A percentile compares a stretch with the other conserved stretches of the same genome.
Conservation (phyloP, 2,329 filamentous ascomycete genomes). For the Colletotrichum noveboracense region DNA sequence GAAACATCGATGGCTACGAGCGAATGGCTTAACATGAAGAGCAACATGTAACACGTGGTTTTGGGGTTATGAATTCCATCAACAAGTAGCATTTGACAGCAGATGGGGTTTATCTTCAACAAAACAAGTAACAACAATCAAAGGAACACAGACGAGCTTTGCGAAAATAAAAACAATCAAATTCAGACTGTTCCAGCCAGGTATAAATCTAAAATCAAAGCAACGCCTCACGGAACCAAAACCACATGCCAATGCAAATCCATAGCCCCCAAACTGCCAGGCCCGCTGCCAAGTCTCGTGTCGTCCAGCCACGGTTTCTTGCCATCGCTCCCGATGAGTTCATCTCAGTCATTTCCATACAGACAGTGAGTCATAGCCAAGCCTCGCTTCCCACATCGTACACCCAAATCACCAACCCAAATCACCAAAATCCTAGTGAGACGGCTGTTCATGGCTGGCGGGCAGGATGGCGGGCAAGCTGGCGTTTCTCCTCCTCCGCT, state of each 20-base stretch:
- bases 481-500: background rate
- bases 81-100: background rate
- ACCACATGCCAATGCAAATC: background rate
- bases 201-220: background rate
- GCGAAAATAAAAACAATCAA: background rate
- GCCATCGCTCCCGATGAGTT: background rate
- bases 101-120: background rate
- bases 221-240: background rate
- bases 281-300: conserved; percentile 8
- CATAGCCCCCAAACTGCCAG: background rate
- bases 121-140: rapidly evolving
- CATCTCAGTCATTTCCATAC: background rate
- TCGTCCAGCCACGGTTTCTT: background rate
- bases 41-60: background rate
- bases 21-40: background rate
- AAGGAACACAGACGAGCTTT: background rate
- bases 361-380: background rate
- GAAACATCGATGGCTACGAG: background rate
- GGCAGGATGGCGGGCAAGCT: background rate
- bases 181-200: conserved; percentile 15
- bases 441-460: background rate
- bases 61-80: background rate
- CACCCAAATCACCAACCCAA: background rate
- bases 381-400: background rate
- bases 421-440: background rate